These are phyloP conservation scores for Pouteria glomerata DNA, from an alignment of 148 eudicot species.

Conservation along the genomic window DNA sequence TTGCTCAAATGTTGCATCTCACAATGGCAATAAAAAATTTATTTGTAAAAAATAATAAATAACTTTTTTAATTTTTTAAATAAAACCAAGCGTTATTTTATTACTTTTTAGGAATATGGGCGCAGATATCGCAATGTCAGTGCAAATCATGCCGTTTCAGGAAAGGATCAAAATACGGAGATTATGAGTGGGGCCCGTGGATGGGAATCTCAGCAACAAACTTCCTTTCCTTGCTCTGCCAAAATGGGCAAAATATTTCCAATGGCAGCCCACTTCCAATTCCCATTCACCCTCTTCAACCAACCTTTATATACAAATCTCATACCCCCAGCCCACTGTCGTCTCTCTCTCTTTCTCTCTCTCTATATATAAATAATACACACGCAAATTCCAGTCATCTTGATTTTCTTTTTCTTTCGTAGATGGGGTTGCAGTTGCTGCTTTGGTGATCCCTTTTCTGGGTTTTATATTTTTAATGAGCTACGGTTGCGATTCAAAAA, in stretches of 20 bases:
- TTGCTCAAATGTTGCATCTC: no score
- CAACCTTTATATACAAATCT: slow-evolving; percentile 18
- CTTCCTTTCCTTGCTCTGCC: slow-evolving; percentile 9
- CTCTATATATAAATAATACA: slow-evolving; percentile 15
- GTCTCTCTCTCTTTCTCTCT: slow-evolving; percentile 10
- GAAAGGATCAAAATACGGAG: slow-evolving; percentile 10
- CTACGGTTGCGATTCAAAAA: background rate
- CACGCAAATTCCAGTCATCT: slow-evolving; percentile 1
- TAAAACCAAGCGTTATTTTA: no score
- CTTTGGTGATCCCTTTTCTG: background rate
- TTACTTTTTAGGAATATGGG: no score
- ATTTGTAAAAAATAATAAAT: no score
- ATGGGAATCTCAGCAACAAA: slow-evolving; percentile 24
- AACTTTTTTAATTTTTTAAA: no score
- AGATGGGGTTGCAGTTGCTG: background rate
- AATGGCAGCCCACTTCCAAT: background rate
- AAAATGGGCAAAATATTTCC: background rate
- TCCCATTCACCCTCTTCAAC: slow-evolving; percentile 7
- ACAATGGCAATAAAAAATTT: no score
- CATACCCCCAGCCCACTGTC: background rate
- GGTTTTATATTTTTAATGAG: background rate
- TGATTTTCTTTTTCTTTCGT: background rate
- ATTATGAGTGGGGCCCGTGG: slow-evolving; percentile 19
- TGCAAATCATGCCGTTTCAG: slow-evolving; percentile 1
- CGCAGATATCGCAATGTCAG: no score